These are phyloP conservation scores for Chlamydomonas reinhardtii DNA, from an alignment of 163 green algal species.

Conservation along the genomic window DNA sequence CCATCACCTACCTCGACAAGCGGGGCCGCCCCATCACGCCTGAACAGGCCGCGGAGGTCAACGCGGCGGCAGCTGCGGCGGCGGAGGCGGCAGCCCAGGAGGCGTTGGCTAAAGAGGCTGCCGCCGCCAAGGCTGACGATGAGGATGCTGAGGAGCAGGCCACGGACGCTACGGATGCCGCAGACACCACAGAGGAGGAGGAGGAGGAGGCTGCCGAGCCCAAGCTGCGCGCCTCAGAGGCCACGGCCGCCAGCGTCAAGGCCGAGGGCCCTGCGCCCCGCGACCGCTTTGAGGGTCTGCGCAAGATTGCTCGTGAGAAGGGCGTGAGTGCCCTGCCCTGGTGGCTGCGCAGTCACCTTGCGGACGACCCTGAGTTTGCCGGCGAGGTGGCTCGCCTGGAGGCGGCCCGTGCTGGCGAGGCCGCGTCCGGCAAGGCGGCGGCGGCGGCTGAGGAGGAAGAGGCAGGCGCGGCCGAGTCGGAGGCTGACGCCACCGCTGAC, in stretches of 20 bases:
- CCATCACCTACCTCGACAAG: no score
- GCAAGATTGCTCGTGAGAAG: not conserved
- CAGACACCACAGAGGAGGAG: not conserved
- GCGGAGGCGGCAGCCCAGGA: no score
- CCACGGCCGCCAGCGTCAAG: no score
- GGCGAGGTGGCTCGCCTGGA: slow-evolving; percentile 5
- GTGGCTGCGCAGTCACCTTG: not conserved
- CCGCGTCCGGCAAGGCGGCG: not conserved
- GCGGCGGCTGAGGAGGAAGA: not conserved
- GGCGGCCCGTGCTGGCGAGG: not conserved
- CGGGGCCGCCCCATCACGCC: no score
- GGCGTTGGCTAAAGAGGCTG: no score
- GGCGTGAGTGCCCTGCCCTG: not conserved
- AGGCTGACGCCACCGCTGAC: not conserved
- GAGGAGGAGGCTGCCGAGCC: not conserved
- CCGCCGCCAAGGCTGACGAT: not conserved
- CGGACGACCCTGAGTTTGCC: not conserved
- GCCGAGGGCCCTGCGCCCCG: no score
- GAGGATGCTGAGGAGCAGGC: not conserved
- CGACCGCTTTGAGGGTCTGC: not conserved
- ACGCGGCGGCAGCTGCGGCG: no score
- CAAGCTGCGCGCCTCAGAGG: no score
- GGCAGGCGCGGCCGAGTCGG: not conserved
- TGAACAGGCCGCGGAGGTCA: no score
- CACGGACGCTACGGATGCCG: not conserved